phyloP scores from a whole-genome alignment of 2,329 filamentous ascomycete genomes.

The Whalleya microplaca region DNA sequence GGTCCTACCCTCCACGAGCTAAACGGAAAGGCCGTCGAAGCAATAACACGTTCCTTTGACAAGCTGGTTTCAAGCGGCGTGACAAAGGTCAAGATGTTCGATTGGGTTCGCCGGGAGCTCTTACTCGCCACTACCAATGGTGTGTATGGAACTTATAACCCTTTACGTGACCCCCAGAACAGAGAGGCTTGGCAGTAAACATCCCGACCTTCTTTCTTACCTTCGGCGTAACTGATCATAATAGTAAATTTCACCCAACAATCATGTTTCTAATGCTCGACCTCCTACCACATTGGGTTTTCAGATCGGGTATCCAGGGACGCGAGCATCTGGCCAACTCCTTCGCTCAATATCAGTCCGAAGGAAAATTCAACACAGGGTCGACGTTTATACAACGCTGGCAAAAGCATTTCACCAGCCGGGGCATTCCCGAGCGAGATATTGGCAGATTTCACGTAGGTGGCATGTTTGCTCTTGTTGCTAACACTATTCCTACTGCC shows the following conservation, averaged over 20 bases:
- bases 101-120: constrained; percentile 12
- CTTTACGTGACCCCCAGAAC: constrained; percentile 6
- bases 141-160: constrained; percentile 17
- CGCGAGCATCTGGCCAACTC: constrained; percentile 11
- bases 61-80: not conserved
- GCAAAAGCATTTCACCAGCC: constrained; percentile 2
- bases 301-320: not conserved
- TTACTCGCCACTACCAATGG: constrained; percentile 10
- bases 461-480: constrained; percentile 7
- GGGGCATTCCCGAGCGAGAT: constrained; percentile 7
- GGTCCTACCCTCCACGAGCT: constrained; percentile 9
- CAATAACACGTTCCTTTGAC: constrained; percentile 6
- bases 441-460: constrained; percentile 8
- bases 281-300: constrained; percentile 9
- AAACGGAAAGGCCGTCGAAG: constrained; percentile 1
- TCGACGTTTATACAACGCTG: constrained; percentile 9
- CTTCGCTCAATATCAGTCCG: constrained; percentile 8
- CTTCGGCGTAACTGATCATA: too few species aligned
- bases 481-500: constrained; percentile 16
- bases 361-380: constrained; percentile 2
- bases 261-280: constrained; percentile 14
- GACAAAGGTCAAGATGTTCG: constrained; percentile 5
- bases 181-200: constrained; percentile 41
- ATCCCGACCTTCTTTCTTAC: not conserved
- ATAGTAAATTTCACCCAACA: constrained; percentile 7